These are phyloP conservation scores for Oryza brachyantha DNA, from an alignment of 176 grass and related monocot species.

Conservation along the genomic window DNA sequence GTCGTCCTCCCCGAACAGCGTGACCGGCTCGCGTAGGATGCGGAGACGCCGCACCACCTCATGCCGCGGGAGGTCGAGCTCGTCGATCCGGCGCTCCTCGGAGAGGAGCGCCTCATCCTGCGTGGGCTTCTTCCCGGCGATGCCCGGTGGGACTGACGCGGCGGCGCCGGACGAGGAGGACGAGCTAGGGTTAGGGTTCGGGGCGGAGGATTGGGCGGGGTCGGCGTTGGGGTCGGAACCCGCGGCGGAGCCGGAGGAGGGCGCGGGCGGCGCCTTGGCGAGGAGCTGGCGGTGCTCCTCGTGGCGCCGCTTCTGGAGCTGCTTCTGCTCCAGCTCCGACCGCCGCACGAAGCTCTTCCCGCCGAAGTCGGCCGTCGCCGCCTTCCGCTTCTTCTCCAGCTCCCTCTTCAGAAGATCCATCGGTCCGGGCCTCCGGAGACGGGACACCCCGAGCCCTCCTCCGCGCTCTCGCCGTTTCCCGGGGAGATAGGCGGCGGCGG, in stretches of 20 bases:
- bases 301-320: slow-evolving; percentile 71
- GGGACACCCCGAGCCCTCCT: too few relatives aligned
- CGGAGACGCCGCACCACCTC: slow-evolving; percentile 82
- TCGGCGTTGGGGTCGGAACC: slow-evolving; percentile 10
- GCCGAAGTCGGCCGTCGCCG: slow-evolving; percentile 58
- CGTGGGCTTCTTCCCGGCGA: slow-evolving; percentile 42
- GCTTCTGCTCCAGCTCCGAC: slow-evolving; percentile 87
- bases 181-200: slow-evolving; percentile 46
- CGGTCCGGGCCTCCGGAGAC: background rate
- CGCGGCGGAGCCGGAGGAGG: background rate
- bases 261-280: slow-evolving; percentile 37
- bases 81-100: slow-evolving; percentile 47
- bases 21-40: slow-evolving; percentile 75
- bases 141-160: slow-evolving; percentile 41
- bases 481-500: slow-evolving; percentile 15
- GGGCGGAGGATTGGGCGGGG: background rate
- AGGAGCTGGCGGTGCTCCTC: slow-evolving; percentile 55
- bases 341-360: slow-evolving; percentile 77
- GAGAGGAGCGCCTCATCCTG: slow-evolving; percentile 40
- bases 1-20: slow-evolving; percentile 85
- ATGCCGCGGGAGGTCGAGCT: slow-evolving; percentile 57
- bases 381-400: slow-evolving; percentile 75
- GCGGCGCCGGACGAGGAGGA: slow-evolving; percentile 10
- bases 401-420: slow-evolving; percentile 94
- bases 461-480: background rate